Conservation (phyloP, 495 filamentous ascomycete genomes). For the Neurospora intermedia region DNA sequence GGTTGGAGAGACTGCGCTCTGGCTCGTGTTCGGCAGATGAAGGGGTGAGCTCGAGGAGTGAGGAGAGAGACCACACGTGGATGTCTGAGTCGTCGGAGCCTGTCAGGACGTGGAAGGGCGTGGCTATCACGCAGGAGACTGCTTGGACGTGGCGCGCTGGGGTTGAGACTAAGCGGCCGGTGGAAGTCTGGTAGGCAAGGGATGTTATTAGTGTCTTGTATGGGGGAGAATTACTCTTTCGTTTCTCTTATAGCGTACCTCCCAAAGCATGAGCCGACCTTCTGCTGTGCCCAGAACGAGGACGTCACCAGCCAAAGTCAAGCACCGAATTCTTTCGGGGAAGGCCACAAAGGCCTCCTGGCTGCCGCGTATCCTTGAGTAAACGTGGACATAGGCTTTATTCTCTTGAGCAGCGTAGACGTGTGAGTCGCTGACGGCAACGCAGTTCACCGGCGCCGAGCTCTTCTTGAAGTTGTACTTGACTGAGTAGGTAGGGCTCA, state of each 20-base stretch:
- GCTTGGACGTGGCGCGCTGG: conserved; percentile 77
- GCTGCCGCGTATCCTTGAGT: conserved; percentile 68
- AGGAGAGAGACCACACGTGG: conserved; percentile 76
- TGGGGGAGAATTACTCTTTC: neutral
- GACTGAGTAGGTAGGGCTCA: conserved; percentile 60
- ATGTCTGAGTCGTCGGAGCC: conserved; percentile 83
- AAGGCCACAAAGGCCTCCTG: conserved; percentile 83
- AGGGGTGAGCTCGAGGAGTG: conserved; percentile 50
- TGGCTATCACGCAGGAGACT: conserved; percentile 64
- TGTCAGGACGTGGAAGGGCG: conserved; percentile 69
- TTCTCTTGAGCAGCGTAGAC: conserved; percentile 84
- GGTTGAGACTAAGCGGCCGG: conserved; percentile 81
- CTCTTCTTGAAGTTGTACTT: conserved; percentile 86
- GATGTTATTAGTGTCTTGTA: neutral
- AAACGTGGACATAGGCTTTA: conserved; percentile 88
- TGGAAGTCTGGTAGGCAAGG: conserved; percentile 50
- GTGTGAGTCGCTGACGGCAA: conserved; percentile 74
- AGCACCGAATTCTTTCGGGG: conserved; percentile 68
- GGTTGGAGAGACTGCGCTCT: conserved; percentile 61
- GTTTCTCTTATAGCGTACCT: conserved; percentile 44
- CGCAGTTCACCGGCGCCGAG: conserved; percentile 61
- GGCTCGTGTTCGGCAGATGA: conserved; percentile 41
- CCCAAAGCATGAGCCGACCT: conserved; percentile 83
- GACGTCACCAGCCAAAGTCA: conserved; percentile 53
- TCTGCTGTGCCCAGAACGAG: conserved; percentile 77